Percentiles rank a stretch among this genome's conserved stretches.
phyloP scores from a whole-genome alignment of 805 yeast genomes.

The Kregervanrija fluxuum region DNA sequence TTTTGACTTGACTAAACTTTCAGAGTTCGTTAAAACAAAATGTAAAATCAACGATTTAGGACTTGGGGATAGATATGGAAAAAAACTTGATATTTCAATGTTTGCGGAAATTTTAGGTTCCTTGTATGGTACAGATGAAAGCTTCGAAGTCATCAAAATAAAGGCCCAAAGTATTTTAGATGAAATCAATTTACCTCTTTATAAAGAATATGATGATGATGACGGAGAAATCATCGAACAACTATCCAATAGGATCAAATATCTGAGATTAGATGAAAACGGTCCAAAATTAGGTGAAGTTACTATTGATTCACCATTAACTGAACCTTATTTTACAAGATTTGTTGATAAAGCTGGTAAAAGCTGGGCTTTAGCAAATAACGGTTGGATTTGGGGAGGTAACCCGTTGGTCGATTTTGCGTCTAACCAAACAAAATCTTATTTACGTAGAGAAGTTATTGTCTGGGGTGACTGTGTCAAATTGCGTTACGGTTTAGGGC shows the following conservation, averaged over 20 bases:
- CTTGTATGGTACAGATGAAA: slow-evolving; percentile 25
- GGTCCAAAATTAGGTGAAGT: slow-evolving; percentile 79
- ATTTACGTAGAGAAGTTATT: slow-evolving; percentile 84
- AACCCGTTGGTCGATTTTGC: slow-evolving; percentile 94
- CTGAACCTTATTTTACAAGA: slow-evolving; percentile 85
- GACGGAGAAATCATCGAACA: slow-evolving; percentile 57
- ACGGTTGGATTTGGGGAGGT: slow-evolving; percentile 99
- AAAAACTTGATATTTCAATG: slow-evolving; percentile 41
- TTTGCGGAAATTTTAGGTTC: slow-evolving; percentile 47
- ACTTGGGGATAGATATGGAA: slow-evolving; percentile 41
- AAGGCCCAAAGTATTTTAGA: slow-evolving; percentile 54
- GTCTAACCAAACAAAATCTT: slow-evolving; percentile 67
- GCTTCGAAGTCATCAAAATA: slow-evolving; percentile 12
- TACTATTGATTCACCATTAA: slow-evolving; percentile 49
- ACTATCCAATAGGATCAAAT: slow-evolving; percentile 68
- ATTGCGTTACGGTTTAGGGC: slow-evolving; percentile 71
- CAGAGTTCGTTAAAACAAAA: slow-evolving; percentile 40
- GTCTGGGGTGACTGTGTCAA: slow-evolving; percentile 98
- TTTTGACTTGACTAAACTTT: slow-evolving; percentile 40
- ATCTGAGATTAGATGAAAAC: slow-evolving; percentile 64
- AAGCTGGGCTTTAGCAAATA: slow-evolving; percentile 74
- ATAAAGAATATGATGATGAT: slow-evolving; percentile 72
- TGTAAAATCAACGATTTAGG: slow-evolving; percentile 35
- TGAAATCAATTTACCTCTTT: slow-evolving; percentile 69
- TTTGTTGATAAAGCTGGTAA: slow-evolving; percentile 48